Base-by-base conservation (phyloP, 2,329 filamentous ascomycete genomes). In the Mycosphaerella sp. region DNA sequence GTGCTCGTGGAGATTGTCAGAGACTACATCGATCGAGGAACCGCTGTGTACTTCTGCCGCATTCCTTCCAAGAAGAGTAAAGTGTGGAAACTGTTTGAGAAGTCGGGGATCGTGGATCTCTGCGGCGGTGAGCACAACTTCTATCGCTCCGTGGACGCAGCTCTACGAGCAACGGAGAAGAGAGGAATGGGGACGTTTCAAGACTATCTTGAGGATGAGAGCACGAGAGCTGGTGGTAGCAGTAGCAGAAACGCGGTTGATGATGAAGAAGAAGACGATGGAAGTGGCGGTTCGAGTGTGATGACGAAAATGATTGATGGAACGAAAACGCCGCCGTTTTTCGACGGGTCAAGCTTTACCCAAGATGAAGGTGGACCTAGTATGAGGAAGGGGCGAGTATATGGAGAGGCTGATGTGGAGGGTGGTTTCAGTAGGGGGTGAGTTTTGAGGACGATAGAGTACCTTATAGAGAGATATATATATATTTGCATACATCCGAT, bases 1-100 rank as follows among this genome's bases (percentile, higher is more conserved):
- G 91, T 97, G 0, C 75, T 98, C 2, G 79, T 81, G 41, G 93
- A 97, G 70, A 97, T 97, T 59, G 88, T 98, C 13, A 75, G 82
- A 42, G 79, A 75, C 27, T 97, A 97, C 67, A 75, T 84, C n/a
- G 79, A 86, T 30, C 76, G 85, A 4, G 86, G 85, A 0, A 89
- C 91, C 1, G 74, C 81, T 1, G 85, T 93, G 7, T 90, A 87
- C 66, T 91, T 91, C 66, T 83, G 79, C 60, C 70, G 81, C 10
- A 69, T 81, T 1, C 76, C 77, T 0, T 57, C 61, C n/a, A 51
- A 56, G 25, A 69, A 71, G 14, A 75, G 71, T 51, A 71, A 77
- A 2, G 85, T 94, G 0, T 91, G 86, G 75, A 71, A 76, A 44
- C 73, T 89, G 47, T 87, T 97, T 71, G 75, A 82, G 49, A 76